A percentile compares a stretch with the other conserved stretches of the same genome.
These are phyloP conservation scores for Mycena filopes DNA, from an alignment of 768 basidiomycete genomes.

Conservation along the genomic window DNA sequence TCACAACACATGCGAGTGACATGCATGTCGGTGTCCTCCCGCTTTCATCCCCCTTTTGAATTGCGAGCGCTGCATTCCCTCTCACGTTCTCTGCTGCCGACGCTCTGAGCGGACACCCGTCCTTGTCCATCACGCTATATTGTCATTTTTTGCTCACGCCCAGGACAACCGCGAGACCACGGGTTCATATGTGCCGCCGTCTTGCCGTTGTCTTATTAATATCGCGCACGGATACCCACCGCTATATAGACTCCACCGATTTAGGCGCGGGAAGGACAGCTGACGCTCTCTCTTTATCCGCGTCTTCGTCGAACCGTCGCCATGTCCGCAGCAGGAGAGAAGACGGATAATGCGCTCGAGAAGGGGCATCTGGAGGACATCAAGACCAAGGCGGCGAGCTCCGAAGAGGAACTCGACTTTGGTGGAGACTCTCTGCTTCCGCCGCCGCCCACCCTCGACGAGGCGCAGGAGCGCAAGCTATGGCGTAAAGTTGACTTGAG, in stretches of 20 bases:
- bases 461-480: conserved; percentile 61
- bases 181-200: background rate
- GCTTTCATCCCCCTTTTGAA: no score
- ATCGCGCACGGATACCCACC: no score
- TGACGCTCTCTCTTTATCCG: conserved; percentile 10
- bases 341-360: conserved; percentile 27
- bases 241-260: no score
- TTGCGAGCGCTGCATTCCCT: no score
- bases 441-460: conserved; percentile 56
- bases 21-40: no score
- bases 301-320: conserved; percentile 18
- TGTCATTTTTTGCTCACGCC: conserved; percentile 3
- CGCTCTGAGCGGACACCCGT: no score
- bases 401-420: conserved; percentile 44
- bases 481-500: conserved; percentile 69
- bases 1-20: no score
- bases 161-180: conserved; percentile 1
- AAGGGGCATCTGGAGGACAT: conserved; percentile 30
- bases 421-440: conserved; percentile 58
- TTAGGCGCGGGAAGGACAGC: conserved; percentile 1
- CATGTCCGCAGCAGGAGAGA: conserved; percentile 25
- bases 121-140: background rate
- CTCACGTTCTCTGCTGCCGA: no score
- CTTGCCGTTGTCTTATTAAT: background rate
- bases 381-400: conserved; percentile 1